phyloP scores from a whole-genome alignment of 352 stramenopile species.

The Globisporangium recalcitrans region DNA sequence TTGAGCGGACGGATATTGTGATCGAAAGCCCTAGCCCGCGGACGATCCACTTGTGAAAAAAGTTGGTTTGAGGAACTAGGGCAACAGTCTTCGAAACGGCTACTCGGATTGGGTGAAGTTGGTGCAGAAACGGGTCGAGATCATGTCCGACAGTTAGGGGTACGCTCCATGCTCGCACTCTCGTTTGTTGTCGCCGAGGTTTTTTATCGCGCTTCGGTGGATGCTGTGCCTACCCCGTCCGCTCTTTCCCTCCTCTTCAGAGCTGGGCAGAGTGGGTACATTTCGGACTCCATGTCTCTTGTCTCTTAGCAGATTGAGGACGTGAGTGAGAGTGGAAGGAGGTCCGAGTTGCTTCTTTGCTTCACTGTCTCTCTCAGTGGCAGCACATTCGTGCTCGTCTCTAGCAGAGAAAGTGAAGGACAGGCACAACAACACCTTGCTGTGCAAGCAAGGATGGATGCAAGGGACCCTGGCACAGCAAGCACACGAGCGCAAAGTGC shows the following conservation, averaged over 20 bases:
- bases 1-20: not conserved
- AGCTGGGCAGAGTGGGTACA: conserved; percentile 7
- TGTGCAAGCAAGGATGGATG: no score
- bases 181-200: not conserved
- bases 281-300: not conserved
- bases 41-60: conserved; percentile 4
- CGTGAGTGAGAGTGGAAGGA: not conserved
- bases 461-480: not conserved
- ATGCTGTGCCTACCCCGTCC: not conserved
- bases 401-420: not conserved
- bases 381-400: not conserved
- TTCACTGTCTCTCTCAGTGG: not conserved
- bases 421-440: no score
- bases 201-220: not conserved
- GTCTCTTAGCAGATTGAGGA: not conserved
- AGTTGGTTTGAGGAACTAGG: not conserved
- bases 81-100: not conserved
- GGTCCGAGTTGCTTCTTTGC: not conserved
- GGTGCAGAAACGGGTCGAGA: not conserved
- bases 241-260: not conserved
- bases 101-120: not conserved
- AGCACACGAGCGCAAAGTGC: not conserved
- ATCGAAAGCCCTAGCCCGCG: not conserved
- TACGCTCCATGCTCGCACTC: not conserved
- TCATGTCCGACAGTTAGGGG: not conserved